Percentiles rank a stretch among this genome's conserved stretches.
phyloP scores from a whole-genome alignment of 345 rosid genomes.

The Bretschneidera sinensis region DNA sequence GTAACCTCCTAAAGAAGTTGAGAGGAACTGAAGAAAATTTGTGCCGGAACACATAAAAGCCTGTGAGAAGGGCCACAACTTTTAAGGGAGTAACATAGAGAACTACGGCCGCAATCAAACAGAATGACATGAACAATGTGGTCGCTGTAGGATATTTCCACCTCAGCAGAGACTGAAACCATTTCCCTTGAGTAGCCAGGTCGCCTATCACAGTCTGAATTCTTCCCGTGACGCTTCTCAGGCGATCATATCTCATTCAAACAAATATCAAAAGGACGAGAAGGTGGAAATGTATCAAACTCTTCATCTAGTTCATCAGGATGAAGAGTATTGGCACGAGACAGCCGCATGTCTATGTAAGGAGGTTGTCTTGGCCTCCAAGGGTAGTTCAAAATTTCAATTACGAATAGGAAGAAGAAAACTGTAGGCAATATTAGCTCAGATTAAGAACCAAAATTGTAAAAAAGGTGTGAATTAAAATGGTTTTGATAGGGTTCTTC shows the following conservation, averaged over 20 bases:
- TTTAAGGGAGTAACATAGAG: constrained; percentile 89
- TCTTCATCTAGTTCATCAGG: constrained; percentile 97
- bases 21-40: constrained; percentile 78
- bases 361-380: constrained; percentile 95
- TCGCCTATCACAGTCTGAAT: constrained; percentile 97
- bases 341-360: constrained; percentile 88
- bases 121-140: constrained; percentile 74
- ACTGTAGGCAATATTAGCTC: constrained; percentile 86
- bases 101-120: constrained; percentile 74
- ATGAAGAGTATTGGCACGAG: constrained; percentile 78
- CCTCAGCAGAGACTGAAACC: constrained; percentile 78
- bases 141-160: constrained; percentile 98
- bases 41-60: constrained; percentile 74
- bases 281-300: constrained; percentile 85
- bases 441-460: constrained; percentile 72
- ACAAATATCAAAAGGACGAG: constrained; percentile 61
- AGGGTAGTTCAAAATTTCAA: constrained; percentile 87
- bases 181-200: constrained; percentile 89
- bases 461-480: constrained; percentile 75
- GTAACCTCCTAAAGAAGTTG: constrained; percentile 92
- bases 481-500: constrained; percentile 88
- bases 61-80: constrained; percentile 62
- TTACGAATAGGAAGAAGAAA: constrained; percentile 83
- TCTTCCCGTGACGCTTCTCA: constrained; percentile 85
- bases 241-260: constrained; percentile 82